These are phyloP conservation scores for Wickerhamomyces subpelliculosus DNA, from an alignment of 805 yeast species.

Conservation along the genomic window DNA sequence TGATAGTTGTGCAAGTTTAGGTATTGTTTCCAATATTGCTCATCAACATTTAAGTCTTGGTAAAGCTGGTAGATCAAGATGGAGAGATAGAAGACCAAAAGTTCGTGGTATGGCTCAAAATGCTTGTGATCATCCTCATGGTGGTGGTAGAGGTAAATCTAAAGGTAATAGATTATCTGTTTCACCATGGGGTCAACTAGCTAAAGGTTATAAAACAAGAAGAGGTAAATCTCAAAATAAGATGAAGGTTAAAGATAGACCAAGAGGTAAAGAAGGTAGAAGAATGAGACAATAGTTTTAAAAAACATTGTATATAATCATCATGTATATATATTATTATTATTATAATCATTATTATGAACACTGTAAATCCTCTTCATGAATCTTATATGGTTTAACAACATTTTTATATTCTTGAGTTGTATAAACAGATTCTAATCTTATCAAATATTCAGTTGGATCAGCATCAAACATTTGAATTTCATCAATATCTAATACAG, in stretches of 20 bases:
- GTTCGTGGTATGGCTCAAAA: constrained; percentile 99
- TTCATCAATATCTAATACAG: constrained; percentile 5
- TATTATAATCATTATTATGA: background rate
- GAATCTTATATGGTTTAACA: constrained; percentile 3
- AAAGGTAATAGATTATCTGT: constrained; percentile 92
- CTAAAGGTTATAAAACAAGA: constrained; percentile 93
- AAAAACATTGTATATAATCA: background rate
- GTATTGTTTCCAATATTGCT: constrained; percentile 87
- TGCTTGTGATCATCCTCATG: constrained; percentile 95
- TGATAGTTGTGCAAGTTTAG: constrained; percentile 89
- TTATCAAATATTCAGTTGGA: constrained; percentile 2
- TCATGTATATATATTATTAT: background rate
- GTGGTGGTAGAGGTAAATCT: constrained; percentile 99
- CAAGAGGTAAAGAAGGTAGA: constrained; percentile 54
- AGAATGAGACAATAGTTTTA: background rate
- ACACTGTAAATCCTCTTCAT: constrained; percentile 1
- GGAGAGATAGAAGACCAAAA: constrained; percentile 88
- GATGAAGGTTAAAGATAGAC: constrained; percentile 86
- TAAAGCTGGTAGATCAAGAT: constrained; percentile 93
- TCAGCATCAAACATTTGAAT: constrained; percentile 7
- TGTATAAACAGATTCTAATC: constrained; percentile 6
- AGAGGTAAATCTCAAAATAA: constrained; percentile 80
- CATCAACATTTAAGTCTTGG: constrained; percentile 87
- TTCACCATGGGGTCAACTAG: constrained; percentile 92
- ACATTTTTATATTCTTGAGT: constrained; percentile 1